Percentiles rank a stretch among this genome's conserved stretches.
These are phyloP conservation scores for Echinosophora koreensis DNA, from an alignment of 306 rosid genomes.

Conservation along the genomic window DNA sequence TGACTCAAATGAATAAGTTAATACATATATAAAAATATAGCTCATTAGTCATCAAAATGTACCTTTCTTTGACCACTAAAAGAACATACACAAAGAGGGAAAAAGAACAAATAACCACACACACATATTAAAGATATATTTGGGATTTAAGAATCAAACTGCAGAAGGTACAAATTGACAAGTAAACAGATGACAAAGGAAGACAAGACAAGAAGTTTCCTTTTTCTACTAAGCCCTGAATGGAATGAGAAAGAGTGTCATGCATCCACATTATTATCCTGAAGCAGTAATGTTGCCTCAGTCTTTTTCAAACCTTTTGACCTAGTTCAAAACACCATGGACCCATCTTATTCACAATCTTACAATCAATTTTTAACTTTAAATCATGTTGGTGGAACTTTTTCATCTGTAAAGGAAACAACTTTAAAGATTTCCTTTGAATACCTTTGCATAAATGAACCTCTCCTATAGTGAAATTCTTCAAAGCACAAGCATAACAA, in stretches of 20 bases:
- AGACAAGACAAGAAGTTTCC: slow-evolving; percentile 42
- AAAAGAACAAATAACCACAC: slow-evolving; percentile 16
- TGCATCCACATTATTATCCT: slow-evolving; percentile 15
- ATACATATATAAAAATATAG: background rate
- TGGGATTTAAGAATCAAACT: no score
- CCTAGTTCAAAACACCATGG: slow-evolving; percentile 43
- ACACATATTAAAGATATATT: no score
- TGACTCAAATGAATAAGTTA: background rate
- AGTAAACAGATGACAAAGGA: slow-evolving; percentile 34
- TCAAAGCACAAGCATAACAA: no score
- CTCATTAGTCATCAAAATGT: background rate
- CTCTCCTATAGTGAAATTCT: no score
- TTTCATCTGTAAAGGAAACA: no score
- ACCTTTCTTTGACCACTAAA: slow-evolving; percentile 9
- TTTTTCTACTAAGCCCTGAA: slow-evolving; percentile 31
- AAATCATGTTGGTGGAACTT: no score
- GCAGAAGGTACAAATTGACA: slow-evolving; percentile 30
- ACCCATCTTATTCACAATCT: slow-evolving; percentile 40
- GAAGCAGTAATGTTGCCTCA: slow-evolving; percentile 16
- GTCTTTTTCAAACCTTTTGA: slow-evolving; percentile 47
- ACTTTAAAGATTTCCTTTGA: no score
- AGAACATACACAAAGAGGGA: background rate
- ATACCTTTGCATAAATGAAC: no score
- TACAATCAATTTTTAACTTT: slow-evolving; percentile 31
- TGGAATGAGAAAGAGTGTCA: slow-evolving; percentile 30